These are phyloP conservation scores for Scheffersomyces parashehatae DNA, from an alignment of 1,139 yeast genomes.

Conservation along the genomic window DNA sequence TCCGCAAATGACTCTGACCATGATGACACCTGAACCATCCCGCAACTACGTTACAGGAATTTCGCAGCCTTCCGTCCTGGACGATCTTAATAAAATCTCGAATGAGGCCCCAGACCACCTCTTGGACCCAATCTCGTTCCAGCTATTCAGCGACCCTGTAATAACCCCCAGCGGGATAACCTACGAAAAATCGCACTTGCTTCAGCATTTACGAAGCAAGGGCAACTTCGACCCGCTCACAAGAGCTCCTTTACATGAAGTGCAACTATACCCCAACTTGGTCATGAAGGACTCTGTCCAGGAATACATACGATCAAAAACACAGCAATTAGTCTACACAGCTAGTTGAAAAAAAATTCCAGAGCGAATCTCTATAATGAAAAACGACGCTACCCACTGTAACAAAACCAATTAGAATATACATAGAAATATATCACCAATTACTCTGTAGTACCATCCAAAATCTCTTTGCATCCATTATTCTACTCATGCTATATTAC, in stretches of 20 bases:
- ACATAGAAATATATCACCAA: too few relatives aligned
- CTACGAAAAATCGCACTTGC: conserved; percentile 41
- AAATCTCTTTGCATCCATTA: too few relatives aligned
- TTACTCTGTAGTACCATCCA: too few relatives aligned
- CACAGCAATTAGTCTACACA: neutral
- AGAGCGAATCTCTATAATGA: neutral
- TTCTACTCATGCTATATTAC: too few relatives aligned
- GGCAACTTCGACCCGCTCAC: conserved; percentile 43
- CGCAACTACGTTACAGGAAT: neutral
- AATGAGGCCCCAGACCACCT: conserved; percentile 44
- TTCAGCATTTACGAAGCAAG: conserved; percentile 36
- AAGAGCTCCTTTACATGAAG: conserved; percentile 34
- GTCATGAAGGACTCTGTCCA: conserved; percentile 43
- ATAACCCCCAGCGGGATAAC: conserved; percentile 52
- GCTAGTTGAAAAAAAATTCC: neutral
- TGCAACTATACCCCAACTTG: conserved; percentile 45
- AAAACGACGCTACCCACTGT: neutral
- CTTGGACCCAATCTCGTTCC: conserved; percentile 50
- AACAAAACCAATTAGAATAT: too few relatives aligned
- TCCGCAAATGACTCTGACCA: too few relatives aligned
- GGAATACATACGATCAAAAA: conserved; percentile 14
- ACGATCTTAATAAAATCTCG: conserved; percentile 9
- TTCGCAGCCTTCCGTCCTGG: conserved; percentile 1
- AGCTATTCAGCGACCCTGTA: conserved; percentile 48
- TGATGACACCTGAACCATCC: neutral